Evolutionary conservation across 345 rosid species (phyloP).

Genomic region (Lagerstroemia speciosa): DNA sequence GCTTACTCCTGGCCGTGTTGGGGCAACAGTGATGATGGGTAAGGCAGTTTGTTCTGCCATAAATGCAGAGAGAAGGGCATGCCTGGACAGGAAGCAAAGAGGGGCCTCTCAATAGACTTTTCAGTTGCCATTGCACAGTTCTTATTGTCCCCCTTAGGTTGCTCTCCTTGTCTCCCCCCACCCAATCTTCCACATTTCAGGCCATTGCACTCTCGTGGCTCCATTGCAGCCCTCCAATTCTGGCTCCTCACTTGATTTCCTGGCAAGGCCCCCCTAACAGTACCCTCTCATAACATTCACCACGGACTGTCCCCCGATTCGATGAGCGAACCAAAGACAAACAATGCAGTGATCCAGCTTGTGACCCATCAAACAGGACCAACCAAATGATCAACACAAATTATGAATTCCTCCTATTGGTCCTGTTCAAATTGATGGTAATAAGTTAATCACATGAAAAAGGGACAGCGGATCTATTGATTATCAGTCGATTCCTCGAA

Average conservation of each 20-base stretch:
- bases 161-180: conserved; percentile 33
- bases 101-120: conserved; percentile 7
- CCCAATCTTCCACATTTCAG: conserved; percentile 23
- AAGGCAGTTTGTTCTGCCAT: conserved; percentile 42
- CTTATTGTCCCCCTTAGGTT: conserved; percentile 32
- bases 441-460: no score
- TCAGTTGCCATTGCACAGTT: conserved; percentile 27
- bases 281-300: not conserved
- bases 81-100: not conserved
- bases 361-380: no score
- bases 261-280: no score
- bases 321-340: not conserved
- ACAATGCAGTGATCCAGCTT: not conserved
- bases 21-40: conserved; percentile 23
- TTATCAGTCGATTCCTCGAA: no score
- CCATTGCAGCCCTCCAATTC: not conserved
- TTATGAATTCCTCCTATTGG: not conserved
- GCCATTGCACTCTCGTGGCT: conserved; percentile 27
- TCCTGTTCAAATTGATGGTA: not conserved
- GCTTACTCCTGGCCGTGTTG: not conserved
- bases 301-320: not conserved
- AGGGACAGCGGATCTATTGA: no score
- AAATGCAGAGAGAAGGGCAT: conserved; percentile 18
- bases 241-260: not conserved
- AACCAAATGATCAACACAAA: not conserved